phyloP scores from a whole-genome alignment of 1,284 basidiomycete genomes.

The Cryptococcus maquisensis region DNA sequence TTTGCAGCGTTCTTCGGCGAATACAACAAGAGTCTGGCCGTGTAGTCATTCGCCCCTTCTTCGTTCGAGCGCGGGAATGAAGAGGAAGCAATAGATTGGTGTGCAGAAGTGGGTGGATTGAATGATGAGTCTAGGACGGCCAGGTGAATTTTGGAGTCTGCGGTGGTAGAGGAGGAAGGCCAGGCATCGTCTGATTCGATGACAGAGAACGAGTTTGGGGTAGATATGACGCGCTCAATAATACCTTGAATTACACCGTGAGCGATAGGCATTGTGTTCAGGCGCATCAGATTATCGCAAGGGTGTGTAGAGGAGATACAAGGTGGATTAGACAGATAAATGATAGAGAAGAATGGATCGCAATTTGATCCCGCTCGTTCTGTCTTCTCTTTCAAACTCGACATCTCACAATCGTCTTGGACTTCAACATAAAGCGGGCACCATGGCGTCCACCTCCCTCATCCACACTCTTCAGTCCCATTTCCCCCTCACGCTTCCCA shows the following conservation, averaged over 20 bases:
- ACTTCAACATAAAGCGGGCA: not conserved
- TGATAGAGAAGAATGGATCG: not conserved
- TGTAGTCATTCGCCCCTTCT: constrained; percentile 51
- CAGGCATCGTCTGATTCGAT: constrained; percentile 6
- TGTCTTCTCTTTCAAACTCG: not conserved
- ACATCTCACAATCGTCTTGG: not conserved
- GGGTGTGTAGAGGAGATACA: not conserved
- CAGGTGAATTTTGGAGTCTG: constrained; percentile 32
- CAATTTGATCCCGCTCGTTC: not conserved
- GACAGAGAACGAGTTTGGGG: constrained; percentile 8
- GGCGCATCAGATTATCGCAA: not conserved
- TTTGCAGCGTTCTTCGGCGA: constrained; percentile 91
- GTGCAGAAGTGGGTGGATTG: constrained; percentile 87
- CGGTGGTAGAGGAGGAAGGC: constrained; percentile 1
- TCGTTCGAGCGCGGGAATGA: not conserved
- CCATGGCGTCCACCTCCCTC: constrained; percentile 32
- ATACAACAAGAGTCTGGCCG: constrained; percentile 74
- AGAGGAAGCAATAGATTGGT: constrained; percentile 65
- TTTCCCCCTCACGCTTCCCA: constrained; percentile 79
- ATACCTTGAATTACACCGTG: not conserved
- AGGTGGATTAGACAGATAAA: not conserved
- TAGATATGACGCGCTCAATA: constrained; percentile 8
- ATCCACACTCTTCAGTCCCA: constrained; percentile 39
- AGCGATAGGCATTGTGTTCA: not conserved
- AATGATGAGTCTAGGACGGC: constrained; percentile 84